Evolutionary conservation across 2,329 filamentous ascomycete genomes (phyloP).

Genomic region (Neopestalotiopsis clavispora): DNA sequence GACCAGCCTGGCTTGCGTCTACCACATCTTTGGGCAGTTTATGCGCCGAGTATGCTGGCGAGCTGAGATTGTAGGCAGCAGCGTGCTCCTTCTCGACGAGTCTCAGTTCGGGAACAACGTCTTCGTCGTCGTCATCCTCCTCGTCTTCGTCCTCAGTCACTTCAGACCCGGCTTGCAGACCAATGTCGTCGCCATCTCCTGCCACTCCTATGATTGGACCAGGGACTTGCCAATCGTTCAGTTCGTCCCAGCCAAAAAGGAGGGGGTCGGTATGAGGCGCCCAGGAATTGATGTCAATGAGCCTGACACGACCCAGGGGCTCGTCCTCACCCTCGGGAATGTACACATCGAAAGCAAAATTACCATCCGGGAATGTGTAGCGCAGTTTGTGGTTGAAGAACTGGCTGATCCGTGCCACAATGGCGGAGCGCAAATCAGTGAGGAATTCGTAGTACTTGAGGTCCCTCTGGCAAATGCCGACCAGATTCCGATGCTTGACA

Average conservation of each 20-base stretch:
- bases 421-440: slow-evolving; percentile 61
- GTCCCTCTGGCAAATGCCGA: slow-evolving; percentile 88
- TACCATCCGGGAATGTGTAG: slow-evolving; percentile 80
- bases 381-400: slow-evolving; percentile 80
- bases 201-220: slow-evolving; percentile 58
- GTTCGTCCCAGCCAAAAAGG: slow-evolving; percentile 87
- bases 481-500: slow-evolving; percentile 78
- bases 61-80: slow-evolving; percentile 84
- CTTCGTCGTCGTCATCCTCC: slow-evolving; percentile 56
- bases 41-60: slow-evolving; percentile 90
- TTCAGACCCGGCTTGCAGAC: slow-evolving; percentile 41
- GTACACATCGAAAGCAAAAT: slow-evolving; percentile 92
- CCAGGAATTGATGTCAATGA: slow-evolving; percentile 97
- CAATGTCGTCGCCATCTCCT: slow-evolving; percentile 42
- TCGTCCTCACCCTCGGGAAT: slow-evolving; percentile 69
- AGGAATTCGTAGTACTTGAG: slow-evolving; percentile 91
- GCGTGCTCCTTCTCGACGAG: slow-evolving; percentile 85
- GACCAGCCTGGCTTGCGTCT: slow-evolving; percentile 68
- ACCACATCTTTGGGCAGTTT: slow-evolving; percentile 95
- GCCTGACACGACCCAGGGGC: slow-evolving; percentile 74
- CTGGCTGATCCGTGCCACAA: slow-evolving; percentile 71
- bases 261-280: slow-evolving; percentile 86
- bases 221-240: slow-evolving; percentile 73
- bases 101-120: slow-evolving; percentile 77
- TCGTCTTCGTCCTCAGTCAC: slow-evolving; percentile 31